A percentile compares a stretch with the other conserved stretches of the same genome.
phyloP scores from a whole-genome alignment of 495 filamentous ascomycete species.

The Chaetomidium leptoderma region DNA sequence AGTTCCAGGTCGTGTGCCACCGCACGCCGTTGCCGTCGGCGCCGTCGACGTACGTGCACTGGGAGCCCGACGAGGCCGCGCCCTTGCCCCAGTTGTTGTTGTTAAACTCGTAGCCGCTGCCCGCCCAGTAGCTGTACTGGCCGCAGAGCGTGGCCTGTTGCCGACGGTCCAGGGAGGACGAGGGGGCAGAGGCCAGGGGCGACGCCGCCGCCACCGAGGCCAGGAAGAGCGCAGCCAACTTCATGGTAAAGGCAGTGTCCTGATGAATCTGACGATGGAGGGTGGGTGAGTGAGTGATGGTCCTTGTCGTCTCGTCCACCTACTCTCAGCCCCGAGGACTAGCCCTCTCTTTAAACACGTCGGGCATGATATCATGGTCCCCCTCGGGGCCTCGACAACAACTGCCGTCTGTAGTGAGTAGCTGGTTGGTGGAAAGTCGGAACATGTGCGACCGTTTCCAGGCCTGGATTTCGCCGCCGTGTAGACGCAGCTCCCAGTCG shows the following conservation, averaged over 20 bases:
- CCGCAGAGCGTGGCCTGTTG: conserved; percentile 29
- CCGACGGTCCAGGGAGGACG: neutral
- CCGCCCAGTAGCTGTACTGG: conserved; percentile 37
- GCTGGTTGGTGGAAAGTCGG: no score
- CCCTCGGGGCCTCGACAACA: no score
- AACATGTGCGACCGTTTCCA: no score
- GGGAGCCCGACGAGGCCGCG: conserved; percentile 33
- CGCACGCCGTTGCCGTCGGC: conserved; percentile 29
- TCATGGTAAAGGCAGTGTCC: neutral
- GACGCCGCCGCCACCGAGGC: neutral
- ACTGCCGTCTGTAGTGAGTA: no score
- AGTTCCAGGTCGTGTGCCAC: conserved; percentile 43
- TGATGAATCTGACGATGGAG: neutral
- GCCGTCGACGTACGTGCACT: conserved; percentile 42
- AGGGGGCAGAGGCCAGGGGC: neutral
- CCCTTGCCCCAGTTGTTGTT: neutral
- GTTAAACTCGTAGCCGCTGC: conserved; percentile 32
- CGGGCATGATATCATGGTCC: no score
- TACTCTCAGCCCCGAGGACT: no score
- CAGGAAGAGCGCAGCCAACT: neutral
- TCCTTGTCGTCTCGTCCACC: neutral
- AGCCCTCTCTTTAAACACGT: no score
- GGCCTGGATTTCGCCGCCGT: no score
- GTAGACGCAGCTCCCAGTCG: no score
- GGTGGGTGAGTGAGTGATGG: neutral